A percentile compares a stretch with the other conserved stretches of the same genome.
Conservation (phyloP, 352 stramenopile species). For the Hyaloperonospora brassicae region DNA sequence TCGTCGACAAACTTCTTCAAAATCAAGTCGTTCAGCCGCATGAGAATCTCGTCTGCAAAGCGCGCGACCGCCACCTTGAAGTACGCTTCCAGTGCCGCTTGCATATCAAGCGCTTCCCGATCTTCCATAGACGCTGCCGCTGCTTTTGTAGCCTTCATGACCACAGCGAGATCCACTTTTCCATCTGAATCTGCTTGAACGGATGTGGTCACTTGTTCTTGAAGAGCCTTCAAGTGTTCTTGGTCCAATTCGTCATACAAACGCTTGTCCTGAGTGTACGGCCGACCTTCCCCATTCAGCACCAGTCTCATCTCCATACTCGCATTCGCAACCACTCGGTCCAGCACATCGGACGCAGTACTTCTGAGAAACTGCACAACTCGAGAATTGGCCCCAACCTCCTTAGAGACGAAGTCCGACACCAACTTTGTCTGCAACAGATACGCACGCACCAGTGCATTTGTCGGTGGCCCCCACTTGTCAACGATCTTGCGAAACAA, state of each 20-base stretch:
- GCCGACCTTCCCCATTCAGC: conserved; percentile 26
- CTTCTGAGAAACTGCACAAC: conserved; percentile 2
- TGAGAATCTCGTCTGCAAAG: conserved; percentile 32
- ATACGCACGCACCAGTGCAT: conserved; percentile 13
- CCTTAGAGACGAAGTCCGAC: neutral
- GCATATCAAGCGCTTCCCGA: conserved; percentile 31
- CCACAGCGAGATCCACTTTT: conserved; percentile 10
- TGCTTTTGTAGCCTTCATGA: conserved; percentile 13
- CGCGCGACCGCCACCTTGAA: conserved; percentile 27
- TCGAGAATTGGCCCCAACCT: neutral
- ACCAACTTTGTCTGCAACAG: neutral
- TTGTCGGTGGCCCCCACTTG: conserved; percentile 24
- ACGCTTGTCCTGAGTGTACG: conserved; percentile 31
- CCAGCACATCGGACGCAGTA: conserved; percentile 17
- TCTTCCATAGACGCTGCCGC: conserved; percentile 22
- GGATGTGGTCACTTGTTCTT: conserved; percentile 12
- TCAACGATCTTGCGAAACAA: conserved; percentile 26
- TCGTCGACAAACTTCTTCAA: conserved; percentile 23
- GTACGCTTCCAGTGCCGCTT: conserved; percentile 29
- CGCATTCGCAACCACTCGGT: conserved; percentile 4
- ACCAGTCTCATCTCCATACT: conserved; percentile 13
- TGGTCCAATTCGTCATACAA: conserved; percentile 25
- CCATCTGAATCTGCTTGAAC: conserved; percentile 10
- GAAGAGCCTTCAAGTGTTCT: conserved; percentile 16
- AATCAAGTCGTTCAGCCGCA: conserved; percentile 31